Evolutionary conservation across 768 basidiomycete genomes (phyloP), one percentile per base, ranked within the genome.

Genomic region (Candolleomyces aberdarensis): DNA sequence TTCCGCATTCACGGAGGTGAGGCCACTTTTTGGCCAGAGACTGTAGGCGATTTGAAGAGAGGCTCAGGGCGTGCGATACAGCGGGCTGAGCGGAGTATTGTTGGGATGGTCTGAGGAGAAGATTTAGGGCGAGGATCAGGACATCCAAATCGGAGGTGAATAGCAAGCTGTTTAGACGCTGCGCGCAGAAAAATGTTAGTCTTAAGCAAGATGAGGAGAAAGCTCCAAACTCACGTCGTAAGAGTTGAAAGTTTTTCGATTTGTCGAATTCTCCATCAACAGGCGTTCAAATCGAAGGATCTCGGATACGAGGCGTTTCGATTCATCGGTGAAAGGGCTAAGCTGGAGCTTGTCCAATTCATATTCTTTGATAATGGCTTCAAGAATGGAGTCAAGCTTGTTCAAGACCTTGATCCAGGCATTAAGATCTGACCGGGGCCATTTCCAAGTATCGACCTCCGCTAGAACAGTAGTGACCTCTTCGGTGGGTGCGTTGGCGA

Each of bases 371-470:
- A 97, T 90, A 65, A 88, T 79, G 44, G 85, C 86, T 69, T 91
- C 94, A 66, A 98, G 82, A 64, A 97, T 86, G 61, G 80, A 78
- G 77, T 99, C 97, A 71, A 99, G 95, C 72, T 91, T 91, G 82
- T 99, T 96, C 52, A 99, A 85, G 60, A 96, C 92, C 70, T 89
- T 88, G 72, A 94, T 87, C 97, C 97, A 99, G 59, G 91, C 87
- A 76, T 97, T 94, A 62, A 99, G 83, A 80, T 99, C 97, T 59
- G 95, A 95, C 63, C 97, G 85, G 40, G 95, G 93, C 89, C 93
- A 98, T 72, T 84, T 88, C 97, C 97, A 99, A 4, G 80, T 72
- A 66, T 89, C 85, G 68, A 96, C 87, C 62, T 82, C 74, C 36
- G 81, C 74, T 60, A 98, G 80, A 60, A 88, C 79, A 54, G 83